Evolutionary conservation across 179 eudicot genomes (phyloP).

Genomic region (Beta corolliflora): DNA sequence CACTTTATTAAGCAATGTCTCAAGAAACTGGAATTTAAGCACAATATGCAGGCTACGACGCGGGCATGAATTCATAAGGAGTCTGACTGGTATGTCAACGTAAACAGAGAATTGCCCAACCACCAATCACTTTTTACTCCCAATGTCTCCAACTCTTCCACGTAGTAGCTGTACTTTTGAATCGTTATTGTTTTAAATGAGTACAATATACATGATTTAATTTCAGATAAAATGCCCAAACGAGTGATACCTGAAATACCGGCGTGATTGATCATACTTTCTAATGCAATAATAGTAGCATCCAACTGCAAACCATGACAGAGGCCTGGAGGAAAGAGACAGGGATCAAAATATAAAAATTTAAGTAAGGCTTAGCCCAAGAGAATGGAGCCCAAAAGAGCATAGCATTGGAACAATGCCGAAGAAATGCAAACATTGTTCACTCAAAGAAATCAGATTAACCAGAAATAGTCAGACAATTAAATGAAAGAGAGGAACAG

Average conservation of each 20-base stretch:
- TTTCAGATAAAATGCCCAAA: background rate
- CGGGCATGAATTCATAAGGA: background rate
- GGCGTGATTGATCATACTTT: constrained; percentile 93
- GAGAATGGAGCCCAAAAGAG: constrained; percentile 5
- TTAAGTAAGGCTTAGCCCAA: background rate
- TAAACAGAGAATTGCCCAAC: background rate
- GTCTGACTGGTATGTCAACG: background rate
- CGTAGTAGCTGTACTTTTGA: background rate
- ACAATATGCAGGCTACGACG: too few species aligned
- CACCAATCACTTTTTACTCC: background rate
- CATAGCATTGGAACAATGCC: background rate
- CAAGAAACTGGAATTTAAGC: background rate
- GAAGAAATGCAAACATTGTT: background rate
- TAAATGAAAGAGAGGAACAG: background rate
- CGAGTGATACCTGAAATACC: constrained; percentile 73
- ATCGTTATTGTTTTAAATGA: background rate
- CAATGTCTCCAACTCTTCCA: background rate
- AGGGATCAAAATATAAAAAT: constrained; percentile 21
- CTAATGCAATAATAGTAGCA: constrained; percentile 96
- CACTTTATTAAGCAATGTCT: background rate
- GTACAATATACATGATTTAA: background rate
- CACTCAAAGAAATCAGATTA: background rate
- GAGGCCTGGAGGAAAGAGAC: constrained; percentile 54
- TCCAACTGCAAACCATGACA: constrained; percentile 99
- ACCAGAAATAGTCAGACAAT: background rate